Evolutionary conservation across 2,329 filamentous ascomycete species (phyloP), one percentile per base, ranked within the genome.

Genomic region (Davidsoniella neocaledoniae): DNA sequence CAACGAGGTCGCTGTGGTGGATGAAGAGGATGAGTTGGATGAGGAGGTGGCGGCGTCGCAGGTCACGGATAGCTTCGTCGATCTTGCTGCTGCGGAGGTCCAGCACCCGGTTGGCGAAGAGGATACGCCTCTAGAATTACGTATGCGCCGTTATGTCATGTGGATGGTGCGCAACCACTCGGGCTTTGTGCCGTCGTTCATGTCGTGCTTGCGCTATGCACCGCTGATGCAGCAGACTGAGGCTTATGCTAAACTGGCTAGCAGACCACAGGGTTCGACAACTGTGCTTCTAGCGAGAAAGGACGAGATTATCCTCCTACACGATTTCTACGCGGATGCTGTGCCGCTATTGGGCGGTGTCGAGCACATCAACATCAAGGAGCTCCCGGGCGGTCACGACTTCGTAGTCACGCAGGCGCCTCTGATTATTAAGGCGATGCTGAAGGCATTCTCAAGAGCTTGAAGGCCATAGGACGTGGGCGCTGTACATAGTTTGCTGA

Each of bases 161-260:
- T 80, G 76, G 77, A 75, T 77, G 64, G 63, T 78, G 6, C 58
- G 63, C 7, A 56, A 73, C 57, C 76, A 80, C 60, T 55, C 60
- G 6, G 77, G 76, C 9, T 80, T 80, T 59, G 68, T 80, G 10
- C 68, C 68, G 6, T 69, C 75, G 7, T 79, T 80, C 59, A 73
- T 77, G 66, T 73, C 70, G 45, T 73, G 71, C 43, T 66, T 80
- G 50, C 67, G 69, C 42, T 62, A 71, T 55, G 72, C 70, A 9
- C 74, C 74, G 8, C 64, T 80, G 50, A 68, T 69, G 48, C 67
- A 65, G 9, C 72, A 77, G 61, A 65, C 73, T 16, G 65, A 66
- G 17, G 65, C 65, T 29, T 80, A 74, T 72, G 58, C 58, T 38
- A 59, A 62, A 52, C 62, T 81, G 5, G 66, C 67, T 1, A 55